These are phyloP conservation scores for Teunomyces funiuensis DNA, from an alignment of 805 yeast species.

Conservation along the genomic window DNA sequence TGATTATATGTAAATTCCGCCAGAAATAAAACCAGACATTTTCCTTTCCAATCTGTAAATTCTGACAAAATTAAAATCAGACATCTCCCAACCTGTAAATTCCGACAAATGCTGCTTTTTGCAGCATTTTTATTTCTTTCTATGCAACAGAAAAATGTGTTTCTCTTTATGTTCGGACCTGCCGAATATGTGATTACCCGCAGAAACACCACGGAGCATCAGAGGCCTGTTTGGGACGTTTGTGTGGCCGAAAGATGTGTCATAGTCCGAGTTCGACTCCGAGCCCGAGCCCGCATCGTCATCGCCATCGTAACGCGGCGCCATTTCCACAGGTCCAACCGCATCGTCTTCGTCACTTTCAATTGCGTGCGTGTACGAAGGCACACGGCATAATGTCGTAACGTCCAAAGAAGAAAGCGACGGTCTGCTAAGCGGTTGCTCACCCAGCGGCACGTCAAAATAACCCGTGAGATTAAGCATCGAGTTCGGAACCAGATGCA, in stretches of 20 bases:
- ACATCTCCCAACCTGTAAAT: too few relatives aligned
- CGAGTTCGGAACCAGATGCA: conserved; percentile 13
- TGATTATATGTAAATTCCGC: too few relatives aligned
- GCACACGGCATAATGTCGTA: conserved; percentile 29
- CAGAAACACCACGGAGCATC: conserved; percentile 1
- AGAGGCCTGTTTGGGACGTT: background rate
- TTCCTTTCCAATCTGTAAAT: too few relatives aligned
- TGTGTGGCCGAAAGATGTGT: background rate
- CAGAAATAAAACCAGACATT: too few relatives aligned
- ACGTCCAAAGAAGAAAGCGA: conserved; percentile 23
- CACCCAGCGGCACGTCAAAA: conserved; percentile 32
- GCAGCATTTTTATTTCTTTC: conserved; percentile 3
- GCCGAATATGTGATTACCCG: background rate
- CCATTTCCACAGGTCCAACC: conserved; percentile 11
- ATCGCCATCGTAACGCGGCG: conserved; percentile 19
- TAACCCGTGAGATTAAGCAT: conserved; percentile 24
- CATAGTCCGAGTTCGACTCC: background rate
- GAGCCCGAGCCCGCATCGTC: conserved; percentile 1
- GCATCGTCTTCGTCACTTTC: conserved; percentile 34
- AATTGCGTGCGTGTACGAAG: conserved; percentile 40
- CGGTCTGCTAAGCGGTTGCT: too few relatives aligned
- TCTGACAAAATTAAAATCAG: too few relatives aligned
- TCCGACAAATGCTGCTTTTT: too few relatives aligned
- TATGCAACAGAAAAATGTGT: background rate
- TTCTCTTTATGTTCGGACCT: background rate